Base-by-base conservation (phyloP, 352 stramenopile species). In the Phytophthora capsici region DNA sequence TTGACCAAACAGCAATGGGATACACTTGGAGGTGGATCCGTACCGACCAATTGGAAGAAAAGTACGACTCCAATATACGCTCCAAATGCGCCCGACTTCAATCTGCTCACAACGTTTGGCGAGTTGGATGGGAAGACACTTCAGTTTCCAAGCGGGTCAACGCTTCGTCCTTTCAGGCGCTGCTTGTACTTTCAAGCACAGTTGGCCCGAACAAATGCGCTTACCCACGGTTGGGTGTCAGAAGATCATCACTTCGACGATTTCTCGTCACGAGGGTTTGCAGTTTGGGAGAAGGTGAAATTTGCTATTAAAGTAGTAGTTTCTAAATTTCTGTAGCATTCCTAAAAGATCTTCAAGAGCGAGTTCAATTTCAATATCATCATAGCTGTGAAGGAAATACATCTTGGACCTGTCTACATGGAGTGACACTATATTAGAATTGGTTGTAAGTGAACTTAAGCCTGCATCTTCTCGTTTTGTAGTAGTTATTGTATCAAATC, bases 101-200 rank as follows among this genome's bases (percentile, higher is more conserved):
- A 53, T 53, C 14, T 62, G 41, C 54, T 53, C 54, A 53, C 54
- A 46, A 54, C 43, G 30, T 62, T 41, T 62, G 43, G 54, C 28
- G 41, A 62, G 43, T 62, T 62, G 54, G 54, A 62, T 53, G 54
- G 43, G 20, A 45, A 62, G 54, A 16, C 54, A 32, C 54, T 62
- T 45, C 4, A 7, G 54, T 47, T 62, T 53, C 41, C 30, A 52
- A 47, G 41, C 13, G 54, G 43, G 32, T 62, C 41, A 53, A 47
- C 43, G 32, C 54, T 62, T 23, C 54, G 54, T 52, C 50, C 25
- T 0, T 28, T 28, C 25, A 28, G 25, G 25, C 2, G 25, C 54
- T 62, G 54, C 47, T 62, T 62, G 54, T 53, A 62, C 28, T 22
- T 38, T 53, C 41, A 61, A 61, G 53, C 53, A 46, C 20, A 38